Percentiles rank a stretch among this genome's conserved stretches.
Evolutionary conservation across 306 rosid species (phyloP).

Genomic region (Psophocarpus tetragonolobus): DNA sequence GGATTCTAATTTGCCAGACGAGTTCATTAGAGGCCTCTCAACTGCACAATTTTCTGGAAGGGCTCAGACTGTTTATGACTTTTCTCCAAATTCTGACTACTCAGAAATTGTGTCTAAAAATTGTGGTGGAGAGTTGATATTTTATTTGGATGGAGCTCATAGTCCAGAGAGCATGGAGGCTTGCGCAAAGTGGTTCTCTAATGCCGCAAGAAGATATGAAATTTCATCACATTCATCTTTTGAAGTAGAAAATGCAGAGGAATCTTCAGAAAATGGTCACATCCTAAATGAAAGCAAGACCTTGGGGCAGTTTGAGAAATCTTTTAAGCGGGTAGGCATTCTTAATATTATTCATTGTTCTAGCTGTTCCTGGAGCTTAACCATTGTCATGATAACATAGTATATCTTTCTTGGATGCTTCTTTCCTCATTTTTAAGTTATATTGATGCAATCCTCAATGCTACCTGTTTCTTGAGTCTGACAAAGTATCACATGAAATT

Average conservation of each 20-base stretch:
- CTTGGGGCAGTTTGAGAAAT: slow-evolving; percentile 38
- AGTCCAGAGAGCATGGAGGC: slow-evolving; percentile 89
- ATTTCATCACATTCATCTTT: slow-evolving; percentile 31
- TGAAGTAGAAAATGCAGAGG: slow-evolving; percentile 32
- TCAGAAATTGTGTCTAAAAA: slow-evolving; percentile 38
- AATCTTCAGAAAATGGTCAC: slow-evolving; percentile 40
- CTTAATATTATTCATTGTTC: slow-evolving; percentile 8
- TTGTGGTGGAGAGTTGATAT: slow-evolving; percentile 57
- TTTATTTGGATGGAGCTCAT: slow-evolving; percentile 89
- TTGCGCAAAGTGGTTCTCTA: slow-evolving; percentile 49
- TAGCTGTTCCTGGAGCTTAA: neutral
- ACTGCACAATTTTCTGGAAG: slow-evolving; percentile 65
- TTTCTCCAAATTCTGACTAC: slow-evolving; percentile 28
- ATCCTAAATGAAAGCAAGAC: slow-evolving; percentile 26
- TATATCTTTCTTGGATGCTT: slow-evolving; percentile 8
- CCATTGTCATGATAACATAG: slow-evolving; percentile 1
- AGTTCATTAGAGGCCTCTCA: slow-evolving; percentile 74
- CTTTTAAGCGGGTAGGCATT: slow-evolving; percentile 31
- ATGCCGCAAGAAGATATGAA: slow-evolving; percentile 40
- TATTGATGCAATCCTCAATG: neutral
- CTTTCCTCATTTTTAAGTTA: neutral
- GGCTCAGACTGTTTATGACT: slow-evolving; percentile 64
- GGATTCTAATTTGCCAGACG: slow-evolving; percentile 55
- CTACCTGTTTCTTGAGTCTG: neutral
- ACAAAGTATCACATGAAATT: neutral